Conservation (phyloP, 306 rosid genomes). For the Vachellia pachyceras region DNA sequence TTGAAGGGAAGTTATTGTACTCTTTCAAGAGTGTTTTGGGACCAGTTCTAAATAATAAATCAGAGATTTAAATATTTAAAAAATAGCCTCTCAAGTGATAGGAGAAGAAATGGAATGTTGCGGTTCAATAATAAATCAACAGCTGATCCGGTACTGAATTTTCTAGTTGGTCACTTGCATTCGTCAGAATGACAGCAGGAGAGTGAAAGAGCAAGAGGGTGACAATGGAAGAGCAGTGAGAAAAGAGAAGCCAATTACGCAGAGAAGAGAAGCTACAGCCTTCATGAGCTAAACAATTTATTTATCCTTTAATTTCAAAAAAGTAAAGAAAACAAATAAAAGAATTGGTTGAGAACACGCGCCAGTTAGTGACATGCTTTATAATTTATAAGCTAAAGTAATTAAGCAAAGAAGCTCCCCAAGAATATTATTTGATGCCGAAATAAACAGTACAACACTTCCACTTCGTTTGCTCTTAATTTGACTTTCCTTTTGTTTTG, state of each 20-base stretch:
- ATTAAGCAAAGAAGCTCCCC: constrained; percentile 9
- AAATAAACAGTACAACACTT: constrained; percentile 34
- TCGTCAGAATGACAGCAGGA: constrained; percentile 12
- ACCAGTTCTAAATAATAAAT: constrained; percentile 39
- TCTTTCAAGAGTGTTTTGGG: constrained; percentile 42
- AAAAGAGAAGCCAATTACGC: constrained; percentile 1
- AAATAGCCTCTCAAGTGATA: constrained; percentile 15
- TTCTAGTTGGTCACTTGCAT: background rate
- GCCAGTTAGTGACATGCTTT: constrained; percentile 12
- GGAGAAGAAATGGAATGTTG: constrained; percentile 23
- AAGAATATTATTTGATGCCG: constrained; percentile 46
- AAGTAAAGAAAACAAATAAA: background rate
- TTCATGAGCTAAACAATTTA: constrained; percentile 12
- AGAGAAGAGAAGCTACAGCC: constrained; percentile 5
- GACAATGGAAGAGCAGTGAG: too few species aligned
- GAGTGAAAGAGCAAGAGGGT: too few species aligned
- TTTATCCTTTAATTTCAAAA: background rate
- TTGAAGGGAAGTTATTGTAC: constrained; percentile 31
- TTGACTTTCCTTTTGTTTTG: background rate
- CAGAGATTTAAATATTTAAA: too few species aligned
- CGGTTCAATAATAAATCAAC: constrained; percentile 33
- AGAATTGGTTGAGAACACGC: background rate
- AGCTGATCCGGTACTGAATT: constrained; percentile 14
- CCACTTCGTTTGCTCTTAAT: constrained; percentile 26
- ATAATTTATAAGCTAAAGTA: too few species aligned